Evolutionary conservation across 2,329 filamentous ascomycete species (phyloP), one percentile per base, ranked within the genome.

Genomic region (Tricladium varicosporioides): DNA sequence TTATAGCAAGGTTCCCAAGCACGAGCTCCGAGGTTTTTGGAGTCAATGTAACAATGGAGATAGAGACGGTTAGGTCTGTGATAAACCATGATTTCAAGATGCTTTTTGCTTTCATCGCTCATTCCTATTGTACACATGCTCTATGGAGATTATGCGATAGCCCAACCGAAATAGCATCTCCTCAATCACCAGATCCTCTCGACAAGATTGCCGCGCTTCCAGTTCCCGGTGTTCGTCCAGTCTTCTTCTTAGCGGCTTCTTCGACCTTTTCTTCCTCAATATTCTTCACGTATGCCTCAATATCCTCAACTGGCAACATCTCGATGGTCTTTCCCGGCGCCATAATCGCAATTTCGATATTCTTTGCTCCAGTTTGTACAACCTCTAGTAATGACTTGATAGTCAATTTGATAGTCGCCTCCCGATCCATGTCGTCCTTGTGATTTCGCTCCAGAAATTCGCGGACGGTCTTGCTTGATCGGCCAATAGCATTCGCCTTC

Each of bases 231-330:
- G 84, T 83, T 67, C 87, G 81, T 58, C 89, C 88, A 46, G 85
- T 89, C 86, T 96, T 95, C 87, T 96, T 96, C 83, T 92, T 96
- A 43, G 91, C 91, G 19, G 93, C 93, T 80, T 99, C 94, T 75
- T 97, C 94, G 73, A 96, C 92, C 84, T 99, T 99, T 83, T 99
- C 95, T 69, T 92, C 89, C 80, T 99, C 96, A 74, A 99, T 99
- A 76, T 86, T 94, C 86, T 97, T 97, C 71, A 99, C 95, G 71
- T 96, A 97, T 67, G 85, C 84, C 80, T 99, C 94, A 70, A 99
- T 99, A 70, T 96, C 91, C 74, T 97, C 93, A 32, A 93, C 88
- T 2, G 92, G 91, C 66, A 99, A 83, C 86, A 96, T 92, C 80
- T 97, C 92, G 62, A 99, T 85, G 14, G 82, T 75, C 80, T 96